Evolutionary conservation across 768 basidiomycete genomes (phyloP), one percentile per base, ranked within the genome.

Genomic region (Macrocybe gigantea): DNA sequence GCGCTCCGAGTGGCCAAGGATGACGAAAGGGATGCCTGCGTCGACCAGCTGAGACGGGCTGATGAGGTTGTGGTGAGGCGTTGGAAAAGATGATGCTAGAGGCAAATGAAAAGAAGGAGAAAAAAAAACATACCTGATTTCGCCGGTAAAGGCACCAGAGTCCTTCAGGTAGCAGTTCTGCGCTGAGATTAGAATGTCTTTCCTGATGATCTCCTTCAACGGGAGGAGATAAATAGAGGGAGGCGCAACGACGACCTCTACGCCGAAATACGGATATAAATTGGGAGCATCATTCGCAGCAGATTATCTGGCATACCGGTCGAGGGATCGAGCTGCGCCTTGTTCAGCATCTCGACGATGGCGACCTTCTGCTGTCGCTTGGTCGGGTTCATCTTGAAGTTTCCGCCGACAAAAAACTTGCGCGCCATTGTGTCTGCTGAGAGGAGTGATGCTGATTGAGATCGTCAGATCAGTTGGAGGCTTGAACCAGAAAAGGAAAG

Each of bases 1-100:
- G 54, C 96, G 89, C 68, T 99, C 96, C 39, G 94, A 97, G 75
- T 99, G 96, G 34, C 95, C 95, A 44, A 97, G 80, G 65, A 99
- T 87, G 56, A 96, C 93, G 64, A 88, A 97, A 49, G 87, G 86
- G 49, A 98, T 81, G 5, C 73, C 75, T n/a, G 86, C 85, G 60
- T 97, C 92, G 35, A 73, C 77, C 56, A 98, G 83, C 68, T 97
- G 94, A 2, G 74, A 61, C 1, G 94, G 82, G 59, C 92, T 93
- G 54, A n/a, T 22, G 44, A 30, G 13, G 32, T 51, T 42, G 34
- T 5, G 7, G 44, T 12, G 29, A 33, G 30, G 8, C 12, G 13
- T 6, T 36, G 43, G 34, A 31, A n/a, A 30, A 33, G 54, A 22
- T 45, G 22, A 22, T 22, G 22, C 22, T 22, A 22, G 22, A 22